Conservation (phyloP, 108 stramenopile genomes). For the Pseudonitzschia multiseries region DNA sequence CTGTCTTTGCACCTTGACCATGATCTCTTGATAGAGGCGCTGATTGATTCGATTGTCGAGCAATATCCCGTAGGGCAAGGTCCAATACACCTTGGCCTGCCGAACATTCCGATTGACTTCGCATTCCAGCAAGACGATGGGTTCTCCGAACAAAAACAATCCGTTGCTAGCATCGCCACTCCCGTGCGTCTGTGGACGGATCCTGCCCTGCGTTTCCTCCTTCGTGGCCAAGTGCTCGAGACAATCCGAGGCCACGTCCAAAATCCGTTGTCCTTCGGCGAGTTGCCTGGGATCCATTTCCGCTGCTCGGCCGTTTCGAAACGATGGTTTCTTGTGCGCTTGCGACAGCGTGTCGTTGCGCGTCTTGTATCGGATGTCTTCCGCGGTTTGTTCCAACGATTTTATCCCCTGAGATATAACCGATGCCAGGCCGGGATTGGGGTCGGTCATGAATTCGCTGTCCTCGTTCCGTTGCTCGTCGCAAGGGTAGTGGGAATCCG, state of each 20-base stretch:
- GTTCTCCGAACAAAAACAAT: conserved; percentile 35
- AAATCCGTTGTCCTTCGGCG: conserved; percentile 31
- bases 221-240: conserved; percentile 22
- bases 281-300: conserved; percentile 29
- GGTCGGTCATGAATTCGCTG: neutral
- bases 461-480: neutral
- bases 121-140: conserved; percentile 44
- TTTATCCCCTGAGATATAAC: conserved; percentile 34
- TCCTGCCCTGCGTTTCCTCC: neutral
- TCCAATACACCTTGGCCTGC: conserved; percentile 50
- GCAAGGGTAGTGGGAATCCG: neutral
- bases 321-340: conserved; percentile 13
- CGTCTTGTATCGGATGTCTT: conserved; percentile 34
- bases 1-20: conserved; percentile 18
- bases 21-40: conserved; percentile 20
- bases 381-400: conserved; percentile 25
- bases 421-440: conserved; percentile 39
- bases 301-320: conserved; percentile 1
- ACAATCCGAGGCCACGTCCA: conserved; percentile 32
- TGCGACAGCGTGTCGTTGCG: neutral
- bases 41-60: conserved; percentile 24
- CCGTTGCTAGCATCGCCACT: neutral
- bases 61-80: conserved; percentile 38
- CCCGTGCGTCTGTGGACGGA: neutral
- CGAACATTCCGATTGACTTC: conserved; percentile 38